phyloP scores from a whole-genome alignment of 139 green algal genomes.

The Chlamydomonas sp. region DNA sequence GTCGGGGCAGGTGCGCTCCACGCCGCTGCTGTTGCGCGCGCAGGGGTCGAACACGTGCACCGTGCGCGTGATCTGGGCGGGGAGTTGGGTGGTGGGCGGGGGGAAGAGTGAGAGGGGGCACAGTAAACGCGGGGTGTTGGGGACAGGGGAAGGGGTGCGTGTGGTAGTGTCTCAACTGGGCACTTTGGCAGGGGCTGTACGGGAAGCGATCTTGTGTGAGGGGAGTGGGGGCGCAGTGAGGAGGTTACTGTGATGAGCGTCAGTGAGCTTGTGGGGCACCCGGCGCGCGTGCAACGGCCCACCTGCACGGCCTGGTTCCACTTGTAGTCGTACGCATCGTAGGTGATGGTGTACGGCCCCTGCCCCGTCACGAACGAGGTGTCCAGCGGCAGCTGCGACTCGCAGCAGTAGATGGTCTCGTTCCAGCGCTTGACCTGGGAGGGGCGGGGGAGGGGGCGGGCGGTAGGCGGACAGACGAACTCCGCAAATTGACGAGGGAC shows the following conservation, averaged over 20 bases:
- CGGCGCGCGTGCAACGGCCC: not conserved
- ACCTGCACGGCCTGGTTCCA: conserved; percentile 8
- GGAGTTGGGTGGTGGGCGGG: not conserved
- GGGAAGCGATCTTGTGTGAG: not conserved
- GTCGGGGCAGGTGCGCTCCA: conserved; percentile 33
- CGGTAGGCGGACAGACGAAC: not conserved
- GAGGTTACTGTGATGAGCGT: not conserved
- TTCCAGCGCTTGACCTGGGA: not conserved
- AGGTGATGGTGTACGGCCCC: conserved; percentile 18
- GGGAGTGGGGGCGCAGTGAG: not conserved
- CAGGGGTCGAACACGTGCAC: conserved; percentile 45
- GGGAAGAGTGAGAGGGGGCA: not conserved
- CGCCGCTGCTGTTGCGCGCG: not conserved
- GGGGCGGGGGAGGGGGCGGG: not conserved
- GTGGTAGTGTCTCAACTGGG: not conserved
- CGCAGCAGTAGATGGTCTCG: conserved; percentile 22
- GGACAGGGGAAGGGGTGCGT: not conserved
- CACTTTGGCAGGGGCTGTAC: not conserved
- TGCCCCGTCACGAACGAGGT: not conserved
- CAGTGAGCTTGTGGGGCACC: not conserved
- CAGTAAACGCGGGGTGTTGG: not conserved
- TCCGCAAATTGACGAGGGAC: not conserved
- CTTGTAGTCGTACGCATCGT: conserved; percentile 45
- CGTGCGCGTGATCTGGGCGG: not conserved
- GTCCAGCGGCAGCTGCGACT: conserved; percentile 11